Evolutionary conservation across 2,329 filamentous ascomycete genomes (phyloP), one percentile per base, ranked within the genome.

Genomic region (Cytospora mali): DNA sequence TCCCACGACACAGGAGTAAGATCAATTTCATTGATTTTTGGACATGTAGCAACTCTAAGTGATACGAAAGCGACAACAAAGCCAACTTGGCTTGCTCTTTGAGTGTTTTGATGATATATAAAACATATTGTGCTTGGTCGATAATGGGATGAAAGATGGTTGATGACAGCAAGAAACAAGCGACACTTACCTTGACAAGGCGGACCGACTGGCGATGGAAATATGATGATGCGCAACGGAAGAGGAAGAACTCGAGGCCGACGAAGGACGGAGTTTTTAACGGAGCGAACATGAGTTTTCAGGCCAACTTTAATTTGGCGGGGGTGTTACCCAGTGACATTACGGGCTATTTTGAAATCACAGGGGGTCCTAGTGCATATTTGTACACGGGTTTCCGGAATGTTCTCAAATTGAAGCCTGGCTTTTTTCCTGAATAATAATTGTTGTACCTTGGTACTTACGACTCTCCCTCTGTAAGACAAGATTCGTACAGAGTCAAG

Each of bases 151-250:
- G 23, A n/a, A 21, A 46, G 48, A 27, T 53, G 58, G 46, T 31
- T 52, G 23, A 53, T 52, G 11, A 39, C n/a, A 31, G 53, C 35
- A 55, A 48, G 50, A 31, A 28, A 55, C 55, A 27, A 29, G 23
- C 54, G 35, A 58, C 46, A 63, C 63, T 53, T 63, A 65, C 63
- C 63, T 63, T 55, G 49, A 51, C 35, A 25, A 27, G 51, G 16
- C 21, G 28, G 31, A 46, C 46, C 52, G 58, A 54, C 48, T 53
- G 35, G 23, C 28, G 54, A 63, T 65, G 63, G 62, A 65, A 63
- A 50, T 63, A 50, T 65, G 63, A 65, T 65, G 63, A 63, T 65
- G 61, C 63, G 59, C 54, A 31, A 55, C 59, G 59, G 59, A 62
- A 62, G 59, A 62, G 59, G 59, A 62, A 62, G 59, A 62, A 62